Evolutionary conservation across 257 asterid genomes (phyloP).

Genomic region (Rhazya stricta): DNA sequence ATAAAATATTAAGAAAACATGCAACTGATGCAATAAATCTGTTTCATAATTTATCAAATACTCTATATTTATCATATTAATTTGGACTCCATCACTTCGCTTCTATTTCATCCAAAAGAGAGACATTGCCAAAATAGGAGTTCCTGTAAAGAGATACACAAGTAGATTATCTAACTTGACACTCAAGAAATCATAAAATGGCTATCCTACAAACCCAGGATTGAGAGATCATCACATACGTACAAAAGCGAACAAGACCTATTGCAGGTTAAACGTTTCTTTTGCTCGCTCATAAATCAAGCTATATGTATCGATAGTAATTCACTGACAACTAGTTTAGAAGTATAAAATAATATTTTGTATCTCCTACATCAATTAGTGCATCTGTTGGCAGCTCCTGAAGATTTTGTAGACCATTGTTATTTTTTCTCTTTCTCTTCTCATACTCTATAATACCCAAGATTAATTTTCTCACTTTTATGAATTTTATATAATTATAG

Average conservation of each 20-base stretch:
- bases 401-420: too few species aligned
- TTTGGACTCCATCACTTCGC: too few species aligned
- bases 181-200: not conserved
- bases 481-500: too few species aligned
- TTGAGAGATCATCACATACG: not conserved
- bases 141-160: constrained; percentile 39
- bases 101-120: constrained; percentile 68
- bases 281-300: not conserved
- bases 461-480: too few species aligned
- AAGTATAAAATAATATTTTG: not conserved
- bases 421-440: not conserved
- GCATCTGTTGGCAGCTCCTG: not conserved
- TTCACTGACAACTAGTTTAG: not conserved
- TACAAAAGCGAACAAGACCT: not conserved
- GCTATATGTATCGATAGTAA: not conserved
- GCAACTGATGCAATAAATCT: too few species aligned
- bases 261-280: not conserved
- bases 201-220: not conserved
- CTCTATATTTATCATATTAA: too few species aligned
- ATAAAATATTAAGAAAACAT: too few species aligned
- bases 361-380: not conserved
- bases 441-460: too few species aligned
- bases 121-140: constrained; percentile 70
- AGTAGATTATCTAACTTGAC: not conserved
- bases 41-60: too few species aligned